Percentiles rank a stretch among this genome's conserved stretches.
These are phyloP conservation scores for Oryza rufipogon DNA, from an alignment of 176 grass and related monocot species.

Conservation along the genomic window DNA sequence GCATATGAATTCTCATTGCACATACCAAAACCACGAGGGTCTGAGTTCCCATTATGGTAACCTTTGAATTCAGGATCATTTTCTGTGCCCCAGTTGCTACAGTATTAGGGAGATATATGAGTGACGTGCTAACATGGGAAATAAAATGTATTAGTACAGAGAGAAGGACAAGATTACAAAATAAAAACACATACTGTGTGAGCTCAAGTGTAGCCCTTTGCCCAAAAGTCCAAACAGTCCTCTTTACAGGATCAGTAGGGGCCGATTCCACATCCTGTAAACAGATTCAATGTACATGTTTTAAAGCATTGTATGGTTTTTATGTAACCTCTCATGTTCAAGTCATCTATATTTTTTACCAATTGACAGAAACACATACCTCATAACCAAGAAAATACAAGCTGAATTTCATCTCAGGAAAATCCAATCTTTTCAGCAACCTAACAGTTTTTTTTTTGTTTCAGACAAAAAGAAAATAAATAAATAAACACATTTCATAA, in stretches of 20 bases:
- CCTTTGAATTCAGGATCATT: constrained; percentile 95
- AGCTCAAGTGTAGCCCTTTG: constrained; percentile 96
- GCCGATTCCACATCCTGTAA: constrained; percentile 67
- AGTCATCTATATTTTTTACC: not conserved
- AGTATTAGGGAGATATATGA: not conserved
- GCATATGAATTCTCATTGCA: constrained; percentile 17
- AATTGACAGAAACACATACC: constrained; percentile 50
- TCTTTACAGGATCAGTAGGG: constrained; percentile 67
- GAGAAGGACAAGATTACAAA: constrained; percentile 4
- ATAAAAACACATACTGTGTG: constrained; percentile 65
- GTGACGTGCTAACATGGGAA: not conserved
- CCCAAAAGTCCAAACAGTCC: constrained; percentile 90
- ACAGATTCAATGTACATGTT: constrained; percentile 15
- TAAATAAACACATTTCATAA: not conserved
- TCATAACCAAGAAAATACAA: constrained; percentile 97
- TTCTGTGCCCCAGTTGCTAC: constrained; percentile 96
- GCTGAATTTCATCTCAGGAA: constrained; percentile 95
- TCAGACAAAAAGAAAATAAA: not conserved
- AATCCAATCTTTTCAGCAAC: constrained; percentile 95
- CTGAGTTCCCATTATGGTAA: constrained; percentile 97
- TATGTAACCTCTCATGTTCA: not conserved
- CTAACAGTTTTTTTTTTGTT: constrained; percentile 36
- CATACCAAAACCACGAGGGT: constrained; percentile 96
- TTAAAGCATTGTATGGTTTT: not conserved
- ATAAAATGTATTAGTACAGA: not conserved